Evolutionary conservation across 2,329 filamentous ascomycete genomes (phyloP).

Genomic region (Myriosclerotinia curreyana): DNA sequence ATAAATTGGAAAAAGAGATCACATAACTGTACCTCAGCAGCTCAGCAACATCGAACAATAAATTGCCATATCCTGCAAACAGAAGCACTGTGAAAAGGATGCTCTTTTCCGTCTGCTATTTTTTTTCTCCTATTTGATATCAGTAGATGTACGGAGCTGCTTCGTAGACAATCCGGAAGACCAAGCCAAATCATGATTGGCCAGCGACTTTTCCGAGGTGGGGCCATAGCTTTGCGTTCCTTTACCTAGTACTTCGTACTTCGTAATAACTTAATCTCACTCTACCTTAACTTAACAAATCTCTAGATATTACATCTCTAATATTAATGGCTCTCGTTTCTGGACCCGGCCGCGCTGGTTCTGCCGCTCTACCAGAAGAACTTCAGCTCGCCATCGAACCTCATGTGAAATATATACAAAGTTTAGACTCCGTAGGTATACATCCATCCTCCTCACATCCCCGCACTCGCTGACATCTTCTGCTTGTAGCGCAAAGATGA

Average conservation of each 20-base stretch:
- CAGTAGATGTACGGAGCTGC: neutral
- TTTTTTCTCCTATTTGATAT: neutral
- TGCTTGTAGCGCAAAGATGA: conserved; percentile 73
- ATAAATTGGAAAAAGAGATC: neutral
- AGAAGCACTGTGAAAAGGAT: neutral
- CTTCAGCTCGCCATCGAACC: conserved; percentile 42
- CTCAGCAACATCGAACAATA: no score
- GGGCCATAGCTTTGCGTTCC: neutral
- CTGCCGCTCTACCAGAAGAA: conserved; percentile 33
- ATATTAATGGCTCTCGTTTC: conserved; percentile 38
- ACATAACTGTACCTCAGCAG: no score
- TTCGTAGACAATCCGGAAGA: neutral
- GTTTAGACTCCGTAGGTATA: conserved; percentile 72
- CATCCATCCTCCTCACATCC: conserved; percentile 27
- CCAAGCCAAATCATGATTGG: neutral
- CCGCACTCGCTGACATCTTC: conserved; percentile 37
- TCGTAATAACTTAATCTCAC: neutral
- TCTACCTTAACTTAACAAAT: neutral
- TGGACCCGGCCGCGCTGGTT: conserved; percentile 36
- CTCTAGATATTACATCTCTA: neutral
- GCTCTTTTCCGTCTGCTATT: neutral
- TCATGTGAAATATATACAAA: conserved; percentile 91
- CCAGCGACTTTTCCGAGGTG: neutral
- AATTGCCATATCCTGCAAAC: neutral
- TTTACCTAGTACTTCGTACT: neutral